Evolutionary conservation across 306 rosid genomes (phyloP).

Genomic region (Cucurbita moschata): DNA sequence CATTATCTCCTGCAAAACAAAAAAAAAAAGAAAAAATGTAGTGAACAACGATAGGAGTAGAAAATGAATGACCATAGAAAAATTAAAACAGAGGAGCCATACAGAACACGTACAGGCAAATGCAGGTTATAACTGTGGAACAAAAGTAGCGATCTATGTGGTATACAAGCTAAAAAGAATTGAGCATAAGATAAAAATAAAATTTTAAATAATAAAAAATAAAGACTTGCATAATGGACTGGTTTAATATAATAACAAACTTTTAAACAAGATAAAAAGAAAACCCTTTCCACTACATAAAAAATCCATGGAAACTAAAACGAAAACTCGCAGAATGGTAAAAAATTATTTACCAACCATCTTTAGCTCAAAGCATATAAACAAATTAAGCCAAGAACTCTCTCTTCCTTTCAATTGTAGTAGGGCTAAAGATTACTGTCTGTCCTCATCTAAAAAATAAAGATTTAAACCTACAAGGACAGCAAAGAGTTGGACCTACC

Average conservation of each 20-base stretch:
- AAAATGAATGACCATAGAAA: constrained; percentile 7
- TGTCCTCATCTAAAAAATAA: no score
- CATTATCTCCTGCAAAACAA: constrained; percentile 68
- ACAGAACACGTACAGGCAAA: not conserved
- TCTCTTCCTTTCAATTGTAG: no score
- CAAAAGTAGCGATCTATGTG: not conserved
- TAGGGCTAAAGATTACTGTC: no score
- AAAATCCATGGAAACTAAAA: not conserved
- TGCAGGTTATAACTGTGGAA: not conserved
- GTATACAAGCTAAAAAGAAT: not conserved
- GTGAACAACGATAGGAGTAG: constrained; percentile 2
- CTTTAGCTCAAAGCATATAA: not conserved
- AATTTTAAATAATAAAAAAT: no score
- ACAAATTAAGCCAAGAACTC: not conserved
- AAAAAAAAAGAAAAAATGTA: constrained; percentile 4
- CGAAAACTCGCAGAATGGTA: not conserved
- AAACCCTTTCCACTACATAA: not conserved
- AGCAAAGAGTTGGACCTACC: constrained; percentile 33
- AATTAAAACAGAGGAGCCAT: not conserved
- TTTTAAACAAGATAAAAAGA: not conserved
- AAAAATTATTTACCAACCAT: not conserved
- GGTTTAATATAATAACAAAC: no score
- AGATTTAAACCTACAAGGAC: not conserved
- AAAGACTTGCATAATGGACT: no score
- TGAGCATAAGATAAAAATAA: not conserved